These are phyloP conservation scores for Rusavskia elegans DNA, from an alignment of 495 filamentous ascomycete genomes.

Conservation along the genomic window DNA sequence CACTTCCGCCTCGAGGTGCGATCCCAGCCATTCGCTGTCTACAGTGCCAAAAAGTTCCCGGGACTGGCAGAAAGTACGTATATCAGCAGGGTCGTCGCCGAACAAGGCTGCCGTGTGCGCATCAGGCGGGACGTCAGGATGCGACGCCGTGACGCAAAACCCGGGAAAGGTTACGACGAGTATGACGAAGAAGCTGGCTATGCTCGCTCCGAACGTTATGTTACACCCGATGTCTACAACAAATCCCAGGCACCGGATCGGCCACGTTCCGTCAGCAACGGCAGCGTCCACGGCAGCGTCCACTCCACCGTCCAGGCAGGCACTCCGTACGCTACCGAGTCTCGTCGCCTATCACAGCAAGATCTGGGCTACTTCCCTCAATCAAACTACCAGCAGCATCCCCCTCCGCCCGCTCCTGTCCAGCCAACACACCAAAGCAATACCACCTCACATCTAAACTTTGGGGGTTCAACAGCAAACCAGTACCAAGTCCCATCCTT, in stretches of 20 bases:
- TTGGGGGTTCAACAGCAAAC: constrained; percentile 8
- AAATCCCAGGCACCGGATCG: constrained; percentile 41
- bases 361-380: constrained; percentile 8
- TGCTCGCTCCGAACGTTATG: constrained; percentile 36
- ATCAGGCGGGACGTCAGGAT: constrained; percentile 95
- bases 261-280: constrained; percentile 61
- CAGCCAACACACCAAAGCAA: constrained; percentile 7
- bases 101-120: constrained; percentile 92
- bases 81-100: constrained; percentile 79
- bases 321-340: constrained; percentile 4
- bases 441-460: constrained; percentile 12
- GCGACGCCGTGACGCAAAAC: constrained; percentile 69
- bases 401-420: constrained; percentile 9
- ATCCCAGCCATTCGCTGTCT: constrained; percentile 74
- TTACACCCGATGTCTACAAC: constrained; percentile 43
- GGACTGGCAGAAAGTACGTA: constrained; percentile 81
- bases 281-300: constrained; percentile 24
- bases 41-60: constrained; percentile 97
- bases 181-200: constrained; percentile 48
- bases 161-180: constrained; percentile 40
- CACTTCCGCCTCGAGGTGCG: constrained; percentile 81
- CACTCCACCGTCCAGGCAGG: not conserved
- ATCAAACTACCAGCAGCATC: constrained; percentile 6
- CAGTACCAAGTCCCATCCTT: constrained; percentile 11
- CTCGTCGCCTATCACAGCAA: constrained; percentile 10